Percentiles rank a stretch among this genome's conserved stretches.
Evolutionary conservation across 2,329 filamentous ascomycete genomes (phyloP).

Genomic region (Epichloe brachyelytri): DNA sequence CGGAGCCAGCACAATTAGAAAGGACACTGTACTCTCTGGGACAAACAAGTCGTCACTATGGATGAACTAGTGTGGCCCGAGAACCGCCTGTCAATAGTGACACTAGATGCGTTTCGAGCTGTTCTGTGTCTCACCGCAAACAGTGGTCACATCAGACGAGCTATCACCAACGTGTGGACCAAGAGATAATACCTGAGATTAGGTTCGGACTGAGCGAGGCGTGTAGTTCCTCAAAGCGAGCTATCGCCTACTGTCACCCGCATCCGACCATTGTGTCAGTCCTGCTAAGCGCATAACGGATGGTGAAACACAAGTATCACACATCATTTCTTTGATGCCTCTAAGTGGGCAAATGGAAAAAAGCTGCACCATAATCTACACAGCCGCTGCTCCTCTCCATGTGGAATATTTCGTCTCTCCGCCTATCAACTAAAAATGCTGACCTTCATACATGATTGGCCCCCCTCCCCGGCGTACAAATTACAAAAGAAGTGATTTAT

Average conservation of each 20-base stretch:
- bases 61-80: neutral
- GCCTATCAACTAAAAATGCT: conserved; percentile 12
- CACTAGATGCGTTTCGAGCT: conserved; percentile 1
- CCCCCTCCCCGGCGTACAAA: neutral
- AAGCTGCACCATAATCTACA: conserved; percentile 30
- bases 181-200: neutral
- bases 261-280: neutral
- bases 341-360: conserved; percentile 23
- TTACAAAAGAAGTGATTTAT: conserved; percentile 17
- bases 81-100: neutral
- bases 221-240: neutral
- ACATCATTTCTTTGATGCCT: conserved; percentile 11
- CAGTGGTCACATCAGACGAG: neutral
- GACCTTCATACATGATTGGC: conserved; percentile 11
- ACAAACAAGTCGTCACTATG: neutral
- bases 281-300: neutral
- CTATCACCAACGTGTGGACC: neutral
- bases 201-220: neutral
- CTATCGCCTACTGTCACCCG: neutral
- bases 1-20: neutral
- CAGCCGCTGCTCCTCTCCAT: conserved; percentile 11
- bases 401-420: conserved; percentile 10
- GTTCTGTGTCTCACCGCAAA: conserved; percentile 3
- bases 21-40: neutral
- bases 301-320: neutral